These are phyloP conservation scores for Tylopilus sp. DNA, from an alignment of 1,284 basidiomycete genomes.

Conservation along the genomic window DNA sequence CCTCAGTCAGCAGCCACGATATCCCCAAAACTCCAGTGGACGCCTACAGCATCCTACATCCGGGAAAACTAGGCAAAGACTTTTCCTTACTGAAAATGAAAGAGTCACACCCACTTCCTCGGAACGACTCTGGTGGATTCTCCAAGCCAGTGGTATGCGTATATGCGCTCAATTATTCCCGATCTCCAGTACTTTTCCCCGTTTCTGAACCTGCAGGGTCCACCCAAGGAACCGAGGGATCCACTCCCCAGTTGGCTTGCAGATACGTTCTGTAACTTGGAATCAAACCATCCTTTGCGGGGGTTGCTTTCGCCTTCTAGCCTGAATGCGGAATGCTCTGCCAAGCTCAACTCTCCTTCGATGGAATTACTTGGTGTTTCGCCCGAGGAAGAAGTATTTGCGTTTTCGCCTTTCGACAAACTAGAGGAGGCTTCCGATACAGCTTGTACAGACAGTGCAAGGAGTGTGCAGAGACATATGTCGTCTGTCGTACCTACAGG, in stretches of 20 bases:
- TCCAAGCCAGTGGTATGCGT: conserved; percentile 28
- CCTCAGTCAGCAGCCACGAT: conserved; percentile 44
- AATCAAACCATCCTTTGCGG: conserved; percentile 44
- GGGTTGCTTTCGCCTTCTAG: conserved; percentile 34
- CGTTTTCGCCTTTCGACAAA: conserved; percentile 30
- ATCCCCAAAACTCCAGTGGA: conserved; percentile 43
- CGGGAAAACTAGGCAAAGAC: conserved; percentile 36
- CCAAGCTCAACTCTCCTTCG: background rate
- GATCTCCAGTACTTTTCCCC: conserved; percentile 16
- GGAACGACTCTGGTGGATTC: conserved; percentile 10
- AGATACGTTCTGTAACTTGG: conserved; percentile 40
- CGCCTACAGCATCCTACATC: conserved; percentile 35
- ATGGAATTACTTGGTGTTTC: conserved; percentile 5
- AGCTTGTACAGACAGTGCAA: conserved; percentile 1
- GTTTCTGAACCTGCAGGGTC: conserved; percentile 18
- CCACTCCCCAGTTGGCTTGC: conserved; percentile 47
- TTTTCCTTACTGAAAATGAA: conserved; percentile 46
- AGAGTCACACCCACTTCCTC: conserved; percentile 10
- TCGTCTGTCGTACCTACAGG: conserved; percentile 1
- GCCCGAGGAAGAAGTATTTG: conserved; percentile 26
- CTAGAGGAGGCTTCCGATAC: conserved; percentile 3
- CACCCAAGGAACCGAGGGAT: conserved; percentile 12
- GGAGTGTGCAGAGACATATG: conserved; percentile 1
- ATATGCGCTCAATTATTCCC: conserved; percentile 29
- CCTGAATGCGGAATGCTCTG: background rate